Conservation (phyloP, 306 rosid species). For the Fragaria nilgerrensis region DNA sequence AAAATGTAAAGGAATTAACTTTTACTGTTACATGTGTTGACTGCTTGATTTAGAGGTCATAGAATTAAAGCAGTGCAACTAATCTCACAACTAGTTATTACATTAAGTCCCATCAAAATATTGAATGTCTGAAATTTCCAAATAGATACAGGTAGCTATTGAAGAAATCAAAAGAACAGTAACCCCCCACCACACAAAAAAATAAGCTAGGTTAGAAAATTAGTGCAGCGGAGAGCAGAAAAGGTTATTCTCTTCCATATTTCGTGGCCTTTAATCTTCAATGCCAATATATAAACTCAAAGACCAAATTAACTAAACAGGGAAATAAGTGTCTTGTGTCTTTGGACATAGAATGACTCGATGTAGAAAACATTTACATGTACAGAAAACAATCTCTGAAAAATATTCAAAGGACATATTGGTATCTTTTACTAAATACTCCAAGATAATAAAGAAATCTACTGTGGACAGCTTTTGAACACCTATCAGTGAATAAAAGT, state of each 20-base stretch:
- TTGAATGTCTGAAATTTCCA: not conserved
- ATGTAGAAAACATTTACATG: not conserved
- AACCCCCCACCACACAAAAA: not conserved
- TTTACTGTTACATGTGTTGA: not conserved
- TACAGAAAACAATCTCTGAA: not conserved
- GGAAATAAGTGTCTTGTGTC: not conserved
- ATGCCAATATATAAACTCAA: not conserved
- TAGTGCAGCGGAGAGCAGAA: not conserved
- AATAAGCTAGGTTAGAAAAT: not conserved
- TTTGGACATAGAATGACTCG: not conserved
- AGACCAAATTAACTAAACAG: conserved; percentile 1
- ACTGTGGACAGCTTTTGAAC: not conserved
- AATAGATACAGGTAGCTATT: not conserved
- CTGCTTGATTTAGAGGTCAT: not conserved
- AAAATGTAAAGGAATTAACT: not conserved
- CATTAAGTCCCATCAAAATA: not conserved
- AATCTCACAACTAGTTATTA: not conserved
- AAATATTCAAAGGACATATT: not conserved
- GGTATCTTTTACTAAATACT: not conserved
- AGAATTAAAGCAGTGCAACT: not conserved
- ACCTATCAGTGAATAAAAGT: conserved; percentile 16
- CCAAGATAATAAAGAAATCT: not conserved
- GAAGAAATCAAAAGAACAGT: not conserved
- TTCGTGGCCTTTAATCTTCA: not conserved
- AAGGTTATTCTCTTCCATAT: not conserved